Evolutionary conservation across 352 stramenopile genomes (phyloP), one percentile per base, ranked within the genome.

Genomic region (Pythium aquatile): DNA sequence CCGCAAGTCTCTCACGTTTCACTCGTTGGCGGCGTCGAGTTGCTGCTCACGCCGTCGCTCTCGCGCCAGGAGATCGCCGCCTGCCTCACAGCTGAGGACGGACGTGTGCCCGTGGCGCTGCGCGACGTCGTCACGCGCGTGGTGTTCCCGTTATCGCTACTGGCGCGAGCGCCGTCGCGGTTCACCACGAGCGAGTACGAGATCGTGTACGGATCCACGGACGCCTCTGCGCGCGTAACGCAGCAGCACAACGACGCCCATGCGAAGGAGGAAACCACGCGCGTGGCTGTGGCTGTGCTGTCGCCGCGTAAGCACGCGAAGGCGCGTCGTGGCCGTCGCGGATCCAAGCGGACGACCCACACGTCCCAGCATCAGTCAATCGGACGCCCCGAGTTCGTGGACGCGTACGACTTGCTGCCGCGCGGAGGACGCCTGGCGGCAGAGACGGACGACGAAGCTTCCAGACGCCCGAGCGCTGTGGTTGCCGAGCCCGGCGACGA

Each of bases 91-190:
- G 44, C 54, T 5, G 53, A 14, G 28, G 37, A 60, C 13, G 39
- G 44, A 5, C 57, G 49, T 5, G 57, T 49, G 42, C 56, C 55
- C 20, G 59, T 79, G 32, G 74, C 76, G 20, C 54, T 81, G 56
- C 69, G 66, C 40, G 65, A 82, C 33, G 39, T 56, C 30, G 53
- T 63, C 14, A 58, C 60, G 39, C 53, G 69, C 70, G 72, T 91
- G 9, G 73, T 91, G 37, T 93, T 85, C 59, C 83, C 85, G 60
- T 63, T 91, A 29, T 93, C 85, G 63, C 73, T 94, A 33, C 58
- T 94, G 35, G 73, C 74, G 26, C 75, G 66, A 53, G 74, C 74
- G 26, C 83, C 83, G 0, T 67, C 74, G 55, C 56, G 83, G 7
- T 94, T 94, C 61, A 70, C 80, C 30, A 52, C 63, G 48, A 79